Evolutionary conservation across 2,329 filamentous ascomycete genomes (phyloP), one percentile per base, ranked within the genome.

Genomic region (Colletotrichum theobromicola): DNA sequence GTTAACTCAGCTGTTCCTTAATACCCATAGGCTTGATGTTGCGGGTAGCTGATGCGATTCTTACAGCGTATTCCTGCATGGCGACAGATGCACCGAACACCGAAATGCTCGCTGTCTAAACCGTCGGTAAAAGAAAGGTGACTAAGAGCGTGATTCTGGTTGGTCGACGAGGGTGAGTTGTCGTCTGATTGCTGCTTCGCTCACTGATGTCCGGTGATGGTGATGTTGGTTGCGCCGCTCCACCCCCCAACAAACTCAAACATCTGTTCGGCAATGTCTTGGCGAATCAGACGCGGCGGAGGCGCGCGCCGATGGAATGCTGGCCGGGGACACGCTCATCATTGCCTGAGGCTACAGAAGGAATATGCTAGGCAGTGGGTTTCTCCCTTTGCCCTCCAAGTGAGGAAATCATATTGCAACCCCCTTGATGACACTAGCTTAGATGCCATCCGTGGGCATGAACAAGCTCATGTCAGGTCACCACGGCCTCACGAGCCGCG

Each of bases 1-100:
- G 15, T 30, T 15, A 15, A 15, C n/a, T 15, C 9, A n/a, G 30
- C 8, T 57, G 12, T 37, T 37, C 35, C 46, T 50, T n/a, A n/a
- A n/a, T 1, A 30, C 7, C 30, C 13, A 8, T 9, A 53, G 46
- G 63, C 46, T 66, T 55, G 12, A 2, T 2, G 53, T 10, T 3
- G 58, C n/a, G 28, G 24, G 30, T 21, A 9, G 2, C 16, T 35
- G 42, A 2, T 2, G 34, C 18, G 53, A 12, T 57, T 57, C 65
- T 61, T 57, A 62, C 72, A 16, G 67, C 62, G 34, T 57, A 67
- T 5, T 74, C 72, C 18, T 67, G 67, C n/a, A 57, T 71, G 15
- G 55, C 26, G n/a, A 26, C 18, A 46, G 18, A 58, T 30, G 5
- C 57, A 67, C 53, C 21, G 53, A 24, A 32, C 26, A 21, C 32